Evolutionary conservation across 768 basidiomycete species (phyloP).

Genomic region (Pisolithus sp.): DNA sequence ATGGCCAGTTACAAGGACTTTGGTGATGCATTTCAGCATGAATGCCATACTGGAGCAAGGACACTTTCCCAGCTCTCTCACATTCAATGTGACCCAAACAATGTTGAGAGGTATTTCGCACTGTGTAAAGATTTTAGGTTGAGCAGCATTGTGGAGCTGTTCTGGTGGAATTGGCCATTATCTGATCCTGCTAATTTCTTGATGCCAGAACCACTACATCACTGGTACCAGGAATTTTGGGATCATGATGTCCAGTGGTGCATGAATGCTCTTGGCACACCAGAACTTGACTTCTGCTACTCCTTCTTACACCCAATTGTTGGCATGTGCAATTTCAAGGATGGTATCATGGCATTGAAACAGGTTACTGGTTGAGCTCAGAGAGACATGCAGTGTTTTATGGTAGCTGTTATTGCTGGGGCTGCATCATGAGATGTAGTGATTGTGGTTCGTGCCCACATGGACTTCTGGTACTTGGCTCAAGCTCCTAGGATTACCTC

Average conservation of each 20-base stretch:
- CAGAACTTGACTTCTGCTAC: conserved; percentile 11
- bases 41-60: conserved; percentile 12
- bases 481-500: conserved; percentile 28
- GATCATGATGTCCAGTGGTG: conserved; percentile 38
- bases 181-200: conserved; percentile 29
- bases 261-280: conserved; percentile 20
- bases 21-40: conserved; percentile 25
- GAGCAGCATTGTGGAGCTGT: conserved; percentile 16
- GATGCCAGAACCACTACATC: conserved; percentile 33
- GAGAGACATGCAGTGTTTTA: conserved; percentile 29
- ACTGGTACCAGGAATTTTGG: conserved; percentile 32
- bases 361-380: conserved; percentile 37
- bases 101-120: neutral
- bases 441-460: conserved; percentile 26
- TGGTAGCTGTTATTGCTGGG: conserved; percentile 32
- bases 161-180: conserved; percentile 33
- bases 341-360: conserved; percentile 35
- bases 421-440: conserved; percentile 26
- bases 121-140: neutral
- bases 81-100: neutral
- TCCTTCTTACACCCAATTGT: conserved; percentile 1
- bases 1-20: conserved; percentile 26
- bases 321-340: conserved; percentile 32
- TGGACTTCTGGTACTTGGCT: conserved; percentile 33
- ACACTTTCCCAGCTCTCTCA: conserved; percentile 15